Percentiles rank a stretch among this genome's conserved stretches.
These are phyloP conservation scores for Catharanthus roseus DNA, from an alignment of 257 asterid species.

Conservation along the genomic window DNA sequence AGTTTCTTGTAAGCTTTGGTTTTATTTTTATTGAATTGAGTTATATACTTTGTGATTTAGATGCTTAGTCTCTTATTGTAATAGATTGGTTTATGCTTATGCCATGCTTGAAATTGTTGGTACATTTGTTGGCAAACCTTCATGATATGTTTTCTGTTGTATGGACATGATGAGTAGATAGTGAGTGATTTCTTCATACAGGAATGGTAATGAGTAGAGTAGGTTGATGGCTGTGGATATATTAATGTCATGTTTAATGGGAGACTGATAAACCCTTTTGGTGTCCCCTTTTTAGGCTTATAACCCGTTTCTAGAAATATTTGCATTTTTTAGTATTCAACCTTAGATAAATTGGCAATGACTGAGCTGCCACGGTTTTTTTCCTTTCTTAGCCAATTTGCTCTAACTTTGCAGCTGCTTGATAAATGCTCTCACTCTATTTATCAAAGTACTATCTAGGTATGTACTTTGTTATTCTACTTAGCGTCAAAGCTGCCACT, in stretches of 20 bases:
- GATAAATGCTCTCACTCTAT: background rate
- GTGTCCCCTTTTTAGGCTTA: background rate
- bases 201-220: background rate
- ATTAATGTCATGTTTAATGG: background rate
- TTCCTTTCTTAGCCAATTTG: background rate
- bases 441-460: background rate
- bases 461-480: background rate
- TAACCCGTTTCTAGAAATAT: background rate
- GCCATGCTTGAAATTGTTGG: background rate
- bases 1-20: slow-evolving; percentile 7
- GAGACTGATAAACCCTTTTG: background rate
- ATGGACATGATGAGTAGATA: background rate
- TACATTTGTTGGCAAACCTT: background rate
- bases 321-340: background rate
- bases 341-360: background rate
- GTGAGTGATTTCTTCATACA: background rate
- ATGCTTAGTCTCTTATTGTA: background rate
- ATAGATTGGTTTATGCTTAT: background rate
- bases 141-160: background rate
- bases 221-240: background rate
- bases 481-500: background rate
- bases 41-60: background rate
- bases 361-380: background rate
- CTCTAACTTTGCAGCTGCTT: background rate
- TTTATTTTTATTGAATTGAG: slow-evolving; percentile 5